These are phyloP conservation scores for Discostella stelligeroides DNA, from an alignment of 108 stramenopile species.

Conservation along the genomic window DNA sequence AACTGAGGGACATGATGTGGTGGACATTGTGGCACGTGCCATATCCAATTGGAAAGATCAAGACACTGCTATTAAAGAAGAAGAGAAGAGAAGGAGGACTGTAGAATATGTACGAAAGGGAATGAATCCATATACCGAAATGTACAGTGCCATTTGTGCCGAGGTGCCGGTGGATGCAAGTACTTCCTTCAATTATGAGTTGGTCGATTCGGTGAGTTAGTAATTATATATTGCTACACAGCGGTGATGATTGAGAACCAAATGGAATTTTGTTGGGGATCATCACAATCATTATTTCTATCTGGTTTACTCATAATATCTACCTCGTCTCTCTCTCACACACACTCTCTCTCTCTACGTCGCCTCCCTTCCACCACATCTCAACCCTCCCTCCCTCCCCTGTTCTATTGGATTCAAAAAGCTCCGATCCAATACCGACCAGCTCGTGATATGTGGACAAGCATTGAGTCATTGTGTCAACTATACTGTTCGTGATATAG, in stretches of 20 bases:
- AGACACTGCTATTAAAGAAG: too few species aligned
- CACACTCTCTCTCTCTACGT: too few species aligned
- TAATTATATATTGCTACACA: too few species aligned
- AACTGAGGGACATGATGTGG: constrained; percentile 69
- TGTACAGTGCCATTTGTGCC: constrained; percentile 87
- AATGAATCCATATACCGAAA: constrained; percentile 87
- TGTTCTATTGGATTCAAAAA: neutral
- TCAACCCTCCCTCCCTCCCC: neutral
- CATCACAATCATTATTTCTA: too few species aligned
- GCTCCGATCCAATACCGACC: constrained; percentile 49
- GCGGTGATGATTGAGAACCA: neutral
- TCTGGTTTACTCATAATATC: too few species aligned
- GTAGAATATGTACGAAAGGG: constrained; percentile 87
- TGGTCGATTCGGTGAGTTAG: constrained; percentile 54
- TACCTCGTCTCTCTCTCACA: too few species aligned
- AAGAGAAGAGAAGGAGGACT: constrained; percentile 53
- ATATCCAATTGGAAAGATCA: constrained; percentile 79
- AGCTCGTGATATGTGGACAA: constrained; percentile 89
- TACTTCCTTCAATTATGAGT: constrained; percentile 56
- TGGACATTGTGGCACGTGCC: constrained; percentile 56
- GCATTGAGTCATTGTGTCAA: constrained; percentile 96
- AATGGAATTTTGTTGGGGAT: neutral
- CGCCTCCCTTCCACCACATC: neutral
- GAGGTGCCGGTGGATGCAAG: constrained; percentile 77
- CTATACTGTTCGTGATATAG: constrained; percentile 75